Conservation (phyloP, 495 filamentous ascomycete genomes). For the Elaphomyces granulatus region DNA sequence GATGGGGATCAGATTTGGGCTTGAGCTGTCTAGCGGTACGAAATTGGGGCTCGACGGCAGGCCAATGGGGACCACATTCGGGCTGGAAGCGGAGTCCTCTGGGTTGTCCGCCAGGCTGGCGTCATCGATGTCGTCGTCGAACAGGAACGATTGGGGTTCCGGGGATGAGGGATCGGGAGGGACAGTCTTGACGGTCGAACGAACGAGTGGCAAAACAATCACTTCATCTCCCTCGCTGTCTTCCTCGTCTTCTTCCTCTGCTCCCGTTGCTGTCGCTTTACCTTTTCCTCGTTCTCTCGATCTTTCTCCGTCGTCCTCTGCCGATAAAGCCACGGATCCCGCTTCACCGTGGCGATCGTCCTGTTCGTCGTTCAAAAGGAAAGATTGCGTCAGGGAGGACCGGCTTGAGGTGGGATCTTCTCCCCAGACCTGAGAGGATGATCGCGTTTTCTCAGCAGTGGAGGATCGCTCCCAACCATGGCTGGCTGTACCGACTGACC, state of each 20-base stretch:
- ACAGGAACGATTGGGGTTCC: background rate
- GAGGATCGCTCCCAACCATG: slow-evolving; percentile 12
- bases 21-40: slow-evolving; percentile 30
- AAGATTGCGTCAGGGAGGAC: slow-evolving; percentile 25
- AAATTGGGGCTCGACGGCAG: slow-evolving; percentile 34
- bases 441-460: slow-evolving; percentile 24
- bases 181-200: slow-evolving; percentile 32
- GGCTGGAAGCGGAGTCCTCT: slow-evolving; percentile 23
- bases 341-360: slow-evolving; percentile 11
- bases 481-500: slow-evolving; percentile 9
- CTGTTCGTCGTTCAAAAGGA: slow-evolving; percentile 14
- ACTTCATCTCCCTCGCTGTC: slow-evolving; percentile 18
- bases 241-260: background rate
- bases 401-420: slow-evolving; percentile 31
- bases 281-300: background rate
- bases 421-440: slow-evolving; percentile 33
- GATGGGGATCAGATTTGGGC: slow-evolving; percentile 24
- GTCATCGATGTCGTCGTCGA: too few species aligned
- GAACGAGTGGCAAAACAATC: slow-evolving; percentile 18
- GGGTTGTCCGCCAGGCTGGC: too few species aligned
- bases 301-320: slow-evolving; percentile 8
- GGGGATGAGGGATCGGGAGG: slow-evolving; percentile 19
- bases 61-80: slow-evolving; percentile 29
- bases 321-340: slow-evolving; percentile 17
- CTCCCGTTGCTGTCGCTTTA: background rate